Evolutionary conservation across 805 yeast species (phyloP), one percentile per base, ranked within the genome.

Genomic region (Candida glaebosa): DNA sequence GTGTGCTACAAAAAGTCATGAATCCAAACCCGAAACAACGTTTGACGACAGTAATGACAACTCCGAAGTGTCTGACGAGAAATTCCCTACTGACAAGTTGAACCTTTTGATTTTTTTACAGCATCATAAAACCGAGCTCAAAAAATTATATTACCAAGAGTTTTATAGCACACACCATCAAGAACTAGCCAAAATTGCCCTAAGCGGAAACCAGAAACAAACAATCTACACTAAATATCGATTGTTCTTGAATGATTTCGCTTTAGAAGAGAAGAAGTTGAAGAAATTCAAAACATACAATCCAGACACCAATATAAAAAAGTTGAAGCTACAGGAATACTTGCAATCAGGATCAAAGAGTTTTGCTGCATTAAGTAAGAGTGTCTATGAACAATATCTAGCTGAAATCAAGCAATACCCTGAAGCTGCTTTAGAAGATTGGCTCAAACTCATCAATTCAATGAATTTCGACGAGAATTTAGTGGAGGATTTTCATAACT

Each of bases 401-500:
- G 9, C 22, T 10, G 8, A 35, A 12, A 22, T 8, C 20, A 36
- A 37, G 16, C 34, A 30, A n/a, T 20, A 34, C 2, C 3, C 34
- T 7, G 35, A 37, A 25, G 49, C 38, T 34, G 7, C 5, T 14
- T 62, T 53, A 39, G 56, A 53, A 17, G 58, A 56, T 30, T 67
- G 73, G 73, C 44, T 58, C 34, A 32, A 44, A 4, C 40, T 67
- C 9, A 50, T 64, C 34, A 61, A 62, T 30, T 38, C 37, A 9
- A 36, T 42, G 20, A 17, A 49, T 2, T 33, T 67, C 2, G 57
- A 63, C 3, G 37, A 32, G 2, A 30, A 24, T 3, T 40, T 66
- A 3, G 65, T 48, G 1, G 56, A 61, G 26, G 49, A 58, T 37
- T 53, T 57, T 16, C 49, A 52, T 17, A 69, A 69, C 41, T 69